A percentile compares a stretch with the other conserved stretches of the same genome.
These are phyloP conservation scores for Solanum neorickii DNA, from an alignment of 257 asterid species.

Conservation along the genomic window DNA sequence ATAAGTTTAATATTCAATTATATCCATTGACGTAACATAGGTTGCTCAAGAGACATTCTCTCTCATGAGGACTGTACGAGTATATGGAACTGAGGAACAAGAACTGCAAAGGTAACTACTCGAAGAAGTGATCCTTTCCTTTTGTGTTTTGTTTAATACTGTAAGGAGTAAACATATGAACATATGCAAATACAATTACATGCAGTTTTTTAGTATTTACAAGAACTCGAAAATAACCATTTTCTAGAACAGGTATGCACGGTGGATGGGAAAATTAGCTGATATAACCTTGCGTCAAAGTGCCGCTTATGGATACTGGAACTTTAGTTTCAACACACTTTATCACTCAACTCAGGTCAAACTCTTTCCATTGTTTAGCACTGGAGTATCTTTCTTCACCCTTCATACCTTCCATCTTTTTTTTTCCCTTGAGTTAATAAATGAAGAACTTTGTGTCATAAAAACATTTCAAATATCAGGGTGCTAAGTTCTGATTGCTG, in stretches of 20 bases:
- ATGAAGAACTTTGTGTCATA: background rate
- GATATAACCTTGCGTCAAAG: slow-evolving; percentile 77
- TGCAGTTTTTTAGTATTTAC: background rate
- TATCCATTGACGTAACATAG: slow-evolving; percentile 23
- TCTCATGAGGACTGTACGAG: slow-evolving; percentile 90
- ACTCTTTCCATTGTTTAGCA: background rate
- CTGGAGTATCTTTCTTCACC: background rate
- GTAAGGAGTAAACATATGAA: background rate
- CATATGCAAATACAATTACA: background rate
- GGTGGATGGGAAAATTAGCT: slow-evolving; percentile 78
- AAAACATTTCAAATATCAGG: background rate
- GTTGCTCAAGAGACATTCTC: slow-evolving; percentile 94
- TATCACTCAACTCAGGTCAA: slow-evolving; percentile 90
- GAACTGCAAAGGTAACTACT: slow-evolving; percentile 59
- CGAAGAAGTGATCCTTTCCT: background rate
- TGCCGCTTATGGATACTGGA: slow-evolving; percentile 98
- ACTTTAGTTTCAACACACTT: slow-evolving; percentile 70
- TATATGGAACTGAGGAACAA: slow-evolving; percentile 79
- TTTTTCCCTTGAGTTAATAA: background rate
- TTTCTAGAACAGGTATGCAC: slow-evolving; percentile 37
- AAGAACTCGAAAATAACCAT: background rate
- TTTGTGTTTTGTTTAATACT: background rate
- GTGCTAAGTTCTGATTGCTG: background rate
- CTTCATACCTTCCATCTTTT: background rate
- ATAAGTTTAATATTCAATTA: background rate